Conservation (phyloP, 805 yeast species). For the Spathaspora passalidarum region DNA sequence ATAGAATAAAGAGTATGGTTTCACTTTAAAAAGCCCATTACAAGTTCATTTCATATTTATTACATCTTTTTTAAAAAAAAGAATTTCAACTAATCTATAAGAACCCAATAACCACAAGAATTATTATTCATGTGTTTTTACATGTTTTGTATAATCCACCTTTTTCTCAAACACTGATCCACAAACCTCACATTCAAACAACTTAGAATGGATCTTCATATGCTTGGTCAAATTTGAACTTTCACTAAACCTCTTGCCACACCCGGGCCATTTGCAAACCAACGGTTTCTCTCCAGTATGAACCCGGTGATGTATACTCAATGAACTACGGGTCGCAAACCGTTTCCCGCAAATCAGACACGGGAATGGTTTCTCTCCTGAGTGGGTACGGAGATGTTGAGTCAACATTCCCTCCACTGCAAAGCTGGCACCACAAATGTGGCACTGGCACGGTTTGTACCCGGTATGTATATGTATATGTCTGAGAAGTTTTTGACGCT, state of each 20-base stretch:
- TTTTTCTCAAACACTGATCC: slow-evolving; percentile 46
- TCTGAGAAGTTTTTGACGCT: slow-evolving; percentile 80
- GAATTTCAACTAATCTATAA: neutral
- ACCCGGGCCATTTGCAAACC: slow-evolving; percentile 72
- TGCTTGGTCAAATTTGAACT: slow-evolving; percentile 87
- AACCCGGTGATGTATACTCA: slow-evolving; percentile 77
- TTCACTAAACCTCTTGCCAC: slow-evolving; percentile 84
- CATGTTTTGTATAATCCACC: slow-evolving; percentile 12
- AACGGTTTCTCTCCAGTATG: slow-evolving; percentile 93
- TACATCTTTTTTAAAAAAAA: no score
- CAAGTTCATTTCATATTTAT: no score
- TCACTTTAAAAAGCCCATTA: no score
- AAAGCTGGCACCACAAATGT: slow-evolving; percentile 64
- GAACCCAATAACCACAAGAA: neutral
- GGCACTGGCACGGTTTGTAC: slow-evolving; percentile 75
- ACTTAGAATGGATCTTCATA: slow-evolving; percentile 68
- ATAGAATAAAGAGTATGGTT: no score
- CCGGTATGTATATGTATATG: slow-evolving; percentile 89
- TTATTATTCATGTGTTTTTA: slow-evolving; percentile 9
- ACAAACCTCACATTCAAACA: slow-evolving; percentile 50
- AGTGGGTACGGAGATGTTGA: slow-evolving; percentile 81
- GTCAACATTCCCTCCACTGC: slow-evolving; percentile 74
- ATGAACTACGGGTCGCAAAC: slow-evolving; percentile 79
- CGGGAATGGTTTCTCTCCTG: slow-evolving; percentile 83
- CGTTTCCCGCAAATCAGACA: slow-evolving; percentile 73